Evolutionary conservation across 2,329 filamentous ascomycete genomes (phyloP).

Genomic region (Colletotrichum tropicale): DNA sequence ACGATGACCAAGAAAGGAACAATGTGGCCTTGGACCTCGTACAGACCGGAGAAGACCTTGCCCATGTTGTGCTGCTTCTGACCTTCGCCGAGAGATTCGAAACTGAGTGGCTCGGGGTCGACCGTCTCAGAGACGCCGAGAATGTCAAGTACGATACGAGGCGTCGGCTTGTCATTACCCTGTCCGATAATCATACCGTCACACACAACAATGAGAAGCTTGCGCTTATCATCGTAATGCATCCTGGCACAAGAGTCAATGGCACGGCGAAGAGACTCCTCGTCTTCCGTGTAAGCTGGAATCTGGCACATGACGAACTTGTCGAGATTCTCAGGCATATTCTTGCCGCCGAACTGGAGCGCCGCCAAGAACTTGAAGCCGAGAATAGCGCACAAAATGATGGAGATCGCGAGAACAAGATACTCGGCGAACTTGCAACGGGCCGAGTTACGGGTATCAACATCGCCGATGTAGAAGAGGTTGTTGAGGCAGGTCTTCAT

Average conservation of each 20-base stretch:
- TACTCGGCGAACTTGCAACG: constrained; percentile 90
- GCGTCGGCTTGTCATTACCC: constrained; percentile 94
- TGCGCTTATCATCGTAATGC: constrained; percentile 98
- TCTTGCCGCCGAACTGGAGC: constrained; percentile 91
- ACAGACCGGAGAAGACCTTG: constrained; percentile 96
- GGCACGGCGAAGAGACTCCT: constrained; percentile 93
- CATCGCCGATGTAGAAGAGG: constrained; percentile 89
- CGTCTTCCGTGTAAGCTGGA: constrained; percentile 96
- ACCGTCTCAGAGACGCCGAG: constrained; percentile 92
- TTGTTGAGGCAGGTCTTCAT: constrained; percentile 91
- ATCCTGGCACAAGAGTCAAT: constrained; percentile 96
- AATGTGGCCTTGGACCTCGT: constrained; percentile 97
- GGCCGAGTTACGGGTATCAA: constrained; percentile 88
- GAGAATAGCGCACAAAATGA: constrained; percentile 81
- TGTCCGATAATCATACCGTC: constrained; percentile 99
- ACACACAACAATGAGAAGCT: constrained; percentile 89
- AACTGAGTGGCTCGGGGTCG: constrained; percentile 94
- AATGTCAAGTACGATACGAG: constrained; percentile 95
- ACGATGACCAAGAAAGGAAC: constrained; percentile 97
- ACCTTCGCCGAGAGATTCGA: constrained; percentile 94
- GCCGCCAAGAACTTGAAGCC: constrained; percentile 97
- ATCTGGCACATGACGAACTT: constrained; percentile 99
- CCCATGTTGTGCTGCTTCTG: constrained; percentile 99
- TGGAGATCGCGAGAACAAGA: constrained; percentile 83
- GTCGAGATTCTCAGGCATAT: constrained; percentile 91